Evolutionary conservation across 352 stramenopile species (phyloP), one percentile per base, ranked within the genome.

Genomic region (Phytophthora pisi): DNA sequence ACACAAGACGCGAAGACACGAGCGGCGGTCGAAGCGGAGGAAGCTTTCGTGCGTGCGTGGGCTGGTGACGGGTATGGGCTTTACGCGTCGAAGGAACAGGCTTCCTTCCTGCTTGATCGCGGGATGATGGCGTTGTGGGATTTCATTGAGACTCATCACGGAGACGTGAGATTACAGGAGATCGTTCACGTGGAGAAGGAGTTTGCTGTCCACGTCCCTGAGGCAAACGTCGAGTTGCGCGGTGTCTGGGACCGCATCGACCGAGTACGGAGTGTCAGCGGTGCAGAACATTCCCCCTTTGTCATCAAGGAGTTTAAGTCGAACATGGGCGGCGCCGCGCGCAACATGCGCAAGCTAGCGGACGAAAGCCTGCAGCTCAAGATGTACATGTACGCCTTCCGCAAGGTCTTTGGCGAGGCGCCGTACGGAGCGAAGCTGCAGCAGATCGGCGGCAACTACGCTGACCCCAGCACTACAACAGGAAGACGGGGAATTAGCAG

Each of bases 291-390:
- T 31, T 68, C 55, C 10, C 63, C 61, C 11, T 63, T 81, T 2
- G 63, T 93, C 9, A 89, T 96, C 20, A 80, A 90, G 53, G 88
- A 96, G 69, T 96, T 93, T 73, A 96, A 96, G 66, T 89, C 88
- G 10, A 94, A 93, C 51, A 78, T 92, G 57, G 77, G 79, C 47
- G 75, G 75, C 6, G 64, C 72, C 15, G 47, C 59, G 3, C 81
- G 88, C 5, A 81, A 93, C 16, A 74, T 91, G 61, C 63, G 68
- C 24, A 80, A 75, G 46, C 60, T 89, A 2, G 83, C 86, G 10
- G 59, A 71, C 18, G 72, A 90, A n/a, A 96, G 86, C 55, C 70
- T 94, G 2, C 88, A 96, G 72, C 78, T 96, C 15, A 82, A 94
- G 72, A 64, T 93, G 52, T 96, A 96, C 65, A 78, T 93, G 83